These are phyloP conservation scores for Coleophoma eucalyptorum DNA, from an alignment of 2,329 filamentous ascomycete species.

Conservation along the genomic window DNA sequence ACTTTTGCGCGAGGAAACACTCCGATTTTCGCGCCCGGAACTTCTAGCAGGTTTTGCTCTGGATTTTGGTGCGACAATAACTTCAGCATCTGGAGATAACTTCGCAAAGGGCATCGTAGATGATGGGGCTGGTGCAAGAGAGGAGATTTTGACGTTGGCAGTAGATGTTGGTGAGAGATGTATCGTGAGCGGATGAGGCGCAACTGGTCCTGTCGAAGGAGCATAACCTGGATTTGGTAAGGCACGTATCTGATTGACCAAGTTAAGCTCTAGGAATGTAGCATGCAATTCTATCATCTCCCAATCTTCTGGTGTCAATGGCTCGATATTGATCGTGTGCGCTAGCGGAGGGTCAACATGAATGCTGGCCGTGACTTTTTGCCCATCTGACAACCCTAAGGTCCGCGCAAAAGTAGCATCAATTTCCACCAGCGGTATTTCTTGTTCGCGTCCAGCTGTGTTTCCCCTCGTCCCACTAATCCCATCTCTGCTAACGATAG, in stretches of 20 bases:
- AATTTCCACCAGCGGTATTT: slow-evolving; percentile 75
- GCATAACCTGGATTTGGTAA: slow-evolving; percentile 78
- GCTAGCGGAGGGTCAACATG: slow-evolving; percentile 89
- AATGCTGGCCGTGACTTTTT: slow-evolving; percentile 68
- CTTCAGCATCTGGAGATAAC: slow-evolving; percentile 89
- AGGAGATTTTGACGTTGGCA: slow-evolving; percentile 83
- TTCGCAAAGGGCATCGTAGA: slow-evolving; percentile 78
- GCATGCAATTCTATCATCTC: slow-evolving; percentile 98
- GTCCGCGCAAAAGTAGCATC: slow-evolving; percentile 80
- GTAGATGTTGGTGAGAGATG: slow-evolving; percentile 95
- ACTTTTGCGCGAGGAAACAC: slow-evolving; percentile 76
- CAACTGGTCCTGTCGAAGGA: slow-evolving; percentile 44
- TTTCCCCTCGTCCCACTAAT: slow-evolving; percentile 55
- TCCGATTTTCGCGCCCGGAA: slow-evolving; percentile 67
- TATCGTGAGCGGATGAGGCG: slow-evolving; percentile 77
- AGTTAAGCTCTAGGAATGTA: slow-evolving; percentile 90
- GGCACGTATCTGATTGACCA: slow-evolving; percentile 88
- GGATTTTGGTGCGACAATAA: slow-evolving; percentile 94
- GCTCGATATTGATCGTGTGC: slow-evolving; percentile 95
- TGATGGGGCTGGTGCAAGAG: slow-evolving; percentile 71
- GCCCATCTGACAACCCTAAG: slow-evolving; percentile 74
- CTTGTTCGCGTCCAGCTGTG: slow-evolving; percentile 65
- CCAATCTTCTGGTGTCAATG: slow-evolving; percentile 93
- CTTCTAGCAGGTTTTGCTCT: slow-evolving; percentile 64
- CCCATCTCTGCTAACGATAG: slow-evolving; percentile 72